phyloP scores from a whole-genome alignment of 805 yeast genomes.

The Ogataea parapolymorpha region DNA sequence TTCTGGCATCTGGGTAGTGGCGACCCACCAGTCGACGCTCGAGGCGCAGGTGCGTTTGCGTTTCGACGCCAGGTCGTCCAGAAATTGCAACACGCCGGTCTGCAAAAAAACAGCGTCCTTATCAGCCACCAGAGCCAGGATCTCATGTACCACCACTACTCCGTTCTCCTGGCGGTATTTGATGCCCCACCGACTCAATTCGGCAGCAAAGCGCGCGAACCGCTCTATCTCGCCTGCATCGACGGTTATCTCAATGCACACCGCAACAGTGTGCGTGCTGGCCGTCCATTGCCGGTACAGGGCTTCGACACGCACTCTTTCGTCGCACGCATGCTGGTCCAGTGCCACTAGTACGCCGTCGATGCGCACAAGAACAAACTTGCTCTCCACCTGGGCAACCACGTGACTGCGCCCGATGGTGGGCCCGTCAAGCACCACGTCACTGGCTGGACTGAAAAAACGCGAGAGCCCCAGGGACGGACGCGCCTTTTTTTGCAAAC shows the following conservation, averaged over 20 bases:
- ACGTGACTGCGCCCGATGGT: conserved; percentile 16
- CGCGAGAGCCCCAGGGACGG: conserved; percentile 8
- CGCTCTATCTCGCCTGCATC: conserved; percentile 32
- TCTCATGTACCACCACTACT: conserved; percentile 39
- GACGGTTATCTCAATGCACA: conserved; percentile 20
- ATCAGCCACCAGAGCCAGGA: conserved; percentile 24
- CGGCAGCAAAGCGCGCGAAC: conserved; percentile 24
- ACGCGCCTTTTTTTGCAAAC: not conserved
- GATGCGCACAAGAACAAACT: conserved; percentile 52
- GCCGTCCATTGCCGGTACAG: conserved; percentile 39
- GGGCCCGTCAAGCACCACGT: conserved; percentile 17
- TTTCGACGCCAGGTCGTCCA: conserved; percentile 39
- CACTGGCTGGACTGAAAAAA: conserved; percentile 12
- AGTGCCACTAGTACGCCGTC: conserved; percentile 37
- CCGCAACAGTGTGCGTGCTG: not conserved
- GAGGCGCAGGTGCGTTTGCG: conserved; percentile 21
- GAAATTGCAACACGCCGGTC: conserved; percentile 41
- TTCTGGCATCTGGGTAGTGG: conserved; percentile 45
- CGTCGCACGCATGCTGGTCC: conserved; percentile 89
- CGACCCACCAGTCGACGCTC: conserved; percentile 36
- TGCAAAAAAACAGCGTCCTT: conserved; percentile 31
- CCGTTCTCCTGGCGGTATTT: conserved; percentile 2
- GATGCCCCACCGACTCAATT: conserved; percentile 45
- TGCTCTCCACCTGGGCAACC: conserved; percentile 58
- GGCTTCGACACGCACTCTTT: conserved; percentile 60